phyloP scores from a whole-genome alignment of 2,329 filamentous ascomycete genomes.

The Colletotrichum caudatum region DNA sequence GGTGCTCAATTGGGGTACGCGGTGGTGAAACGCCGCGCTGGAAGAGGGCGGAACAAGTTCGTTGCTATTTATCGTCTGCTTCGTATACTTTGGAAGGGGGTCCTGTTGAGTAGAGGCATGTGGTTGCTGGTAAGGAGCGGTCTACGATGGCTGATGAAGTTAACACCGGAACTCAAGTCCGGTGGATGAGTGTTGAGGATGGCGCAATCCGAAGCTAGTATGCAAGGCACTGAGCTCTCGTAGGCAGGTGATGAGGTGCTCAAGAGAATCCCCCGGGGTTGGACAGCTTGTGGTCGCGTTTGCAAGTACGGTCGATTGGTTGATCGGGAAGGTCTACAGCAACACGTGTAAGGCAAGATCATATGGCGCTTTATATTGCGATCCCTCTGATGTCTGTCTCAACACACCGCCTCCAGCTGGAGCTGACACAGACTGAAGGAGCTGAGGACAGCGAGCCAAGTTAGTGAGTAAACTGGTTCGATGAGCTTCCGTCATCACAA shows the following conservation, averaged over 20 bases:
- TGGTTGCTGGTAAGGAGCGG: background rate
- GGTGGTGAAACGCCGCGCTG: conserved; percentile 2
- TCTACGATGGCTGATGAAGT: conserved; percentile 9
- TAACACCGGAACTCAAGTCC: background rate
- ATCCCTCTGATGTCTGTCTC: conserved; percentile 2
- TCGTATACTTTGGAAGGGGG: background rate
- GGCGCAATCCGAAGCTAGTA: conserved; percentile 36
- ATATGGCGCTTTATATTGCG: conserved; percentile 32
- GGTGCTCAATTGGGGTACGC: conserved; percentile 13
- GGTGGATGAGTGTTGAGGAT: conserved; percentile 29
- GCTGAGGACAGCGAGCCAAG: conserved; percentile 18
- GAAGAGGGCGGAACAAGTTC: conserved; percentile 1
- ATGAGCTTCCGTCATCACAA: conserved; percentile 40
- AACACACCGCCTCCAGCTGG: conserved; percentile 15
- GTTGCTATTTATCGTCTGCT: conserved; percentile 12
- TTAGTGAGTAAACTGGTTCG: conserved; percentile 35
- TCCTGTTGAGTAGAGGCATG: background rate
- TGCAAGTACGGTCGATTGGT: conserved; percentile 24
- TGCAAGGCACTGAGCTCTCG: conserved; percentile 38
- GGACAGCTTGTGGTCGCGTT: background rate
- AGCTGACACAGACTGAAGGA: conserved; percentile 6
- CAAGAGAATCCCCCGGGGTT: conserved; percentile 7
- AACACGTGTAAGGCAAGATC: background rate
- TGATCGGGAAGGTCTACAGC: conserved; percentile 27
- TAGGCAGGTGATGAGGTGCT: conserved; percentile 32